Evolutionary conservation across 1,284 basidiomycete genomes (phyloP).

Genomic region (Leccinum fallax): DNA sequence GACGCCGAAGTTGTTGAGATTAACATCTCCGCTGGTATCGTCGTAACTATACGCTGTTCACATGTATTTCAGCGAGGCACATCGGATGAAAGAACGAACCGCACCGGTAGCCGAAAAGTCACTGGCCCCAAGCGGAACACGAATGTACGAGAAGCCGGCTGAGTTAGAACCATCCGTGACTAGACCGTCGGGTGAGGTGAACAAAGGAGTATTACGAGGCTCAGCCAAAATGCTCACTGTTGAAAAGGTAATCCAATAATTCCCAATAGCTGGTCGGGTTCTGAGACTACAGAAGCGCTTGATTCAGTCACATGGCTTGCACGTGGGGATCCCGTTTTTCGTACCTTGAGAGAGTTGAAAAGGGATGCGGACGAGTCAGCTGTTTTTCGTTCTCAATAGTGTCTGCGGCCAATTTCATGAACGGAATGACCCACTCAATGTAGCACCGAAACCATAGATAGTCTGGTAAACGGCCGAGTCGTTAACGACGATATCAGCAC

Average conservation of each 20-base stretch:
- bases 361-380: conserved; percentile 53
- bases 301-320: conserved; percentile 2
- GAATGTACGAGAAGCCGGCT: conserved; percentile 52
- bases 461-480: conserved; percentile 46
- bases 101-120: conserved; percentile 46
- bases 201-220: background rate
- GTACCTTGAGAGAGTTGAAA: conserved; percentile 50
- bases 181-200: conserved; percentile 19
- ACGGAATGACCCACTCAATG: conserved; percentile 43
- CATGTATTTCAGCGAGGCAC: conserved; percentile 4
- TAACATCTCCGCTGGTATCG: conserved; percentile 45
- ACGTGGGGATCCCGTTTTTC: background rate
- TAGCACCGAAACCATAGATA: conserved; percentile 51
- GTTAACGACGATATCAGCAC: conserved; percentile 47
- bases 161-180: conserved; percentile 48
- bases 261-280: conserved; percentile 48
- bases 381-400: conserved; percentile 23
- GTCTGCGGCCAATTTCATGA: background rate
- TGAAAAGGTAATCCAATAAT: conserved; percentile 47
- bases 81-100: background rate
- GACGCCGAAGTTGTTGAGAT: conserved; percentile 45
- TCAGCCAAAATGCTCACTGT: conserved; percentile 36
- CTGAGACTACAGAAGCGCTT: conserved; percentile 35
- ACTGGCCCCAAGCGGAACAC: conserved; percentile 55
- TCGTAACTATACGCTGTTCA: conserved; percentile 51